Evolutionary conservation across 2,329 filamentous ascomycete genomes (phyloP).

Genomic region (Malbranchea zuffiana): DNA sequence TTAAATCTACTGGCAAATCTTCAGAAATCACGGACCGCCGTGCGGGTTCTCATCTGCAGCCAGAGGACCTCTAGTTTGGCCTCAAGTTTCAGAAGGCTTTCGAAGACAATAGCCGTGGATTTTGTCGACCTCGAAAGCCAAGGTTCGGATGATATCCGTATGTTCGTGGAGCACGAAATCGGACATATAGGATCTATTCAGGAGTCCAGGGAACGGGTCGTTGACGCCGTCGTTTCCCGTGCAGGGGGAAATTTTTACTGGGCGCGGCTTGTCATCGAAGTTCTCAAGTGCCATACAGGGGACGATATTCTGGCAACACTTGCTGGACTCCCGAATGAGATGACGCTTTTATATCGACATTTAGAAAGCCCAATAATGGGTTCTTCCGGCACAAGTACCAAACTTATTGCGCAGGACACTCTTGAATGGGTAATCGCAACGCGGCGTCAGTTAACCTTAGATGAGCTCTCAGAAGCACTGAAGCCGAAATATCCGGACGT

Average conservation of each 20-base stretch:
- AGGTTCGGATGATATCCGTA: constrained; percentile 12
- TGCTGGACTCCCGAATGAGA: constrained; percentile 18
- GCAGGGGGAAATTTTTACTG: constrained; percentile 17
- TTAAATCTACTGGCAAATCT: constrained; percentile 22
- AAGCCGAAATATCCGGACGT: constrained; percentile 14
- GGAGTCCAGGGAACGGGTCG: constrained; percentile 7
- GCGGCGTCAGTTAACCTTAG: constrained; percentile 15
- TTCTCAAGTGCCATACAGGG: constrained; percentile 13
- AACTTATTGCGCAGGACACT: constrained; percentile 14
- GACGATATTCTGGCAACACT: constrained; percentile 14
- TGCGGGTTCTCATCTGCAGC: constrained; percentile 25
- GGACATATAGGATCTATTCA: constrained; percentile 7
- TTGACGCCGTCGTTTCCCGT: constrained; percentile 7
- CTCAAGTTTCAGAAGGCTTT: constrained; percentile 7
- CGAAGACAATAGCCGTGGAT: neutral
- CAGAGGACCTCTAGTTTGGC: constrained; percentile 13
- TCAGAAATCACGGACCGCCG: constrained; percentile 14
- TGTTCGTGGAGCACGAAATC: constrained; percentile 11
- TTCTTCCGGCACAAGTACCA: constrained; percentile 7
- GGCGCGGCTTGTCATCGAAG: constrained; percentile 13
- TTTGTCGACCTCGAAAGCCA: neutral
- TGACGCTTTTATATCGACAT: constrained; percentile 21
- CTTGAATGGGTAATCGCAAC: constrained; percentile 19
- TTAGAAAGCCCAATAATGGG: too few species aligned
- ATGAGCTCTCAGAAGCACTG: constrained; percentile 20